A percentile compares a stretch with the other conserved stretches of the same genome.
phyloP scores from a whole-genome alignment of 2,329 filamentous ascomycete species.

The Colletotrichum tropicale region DNA sequence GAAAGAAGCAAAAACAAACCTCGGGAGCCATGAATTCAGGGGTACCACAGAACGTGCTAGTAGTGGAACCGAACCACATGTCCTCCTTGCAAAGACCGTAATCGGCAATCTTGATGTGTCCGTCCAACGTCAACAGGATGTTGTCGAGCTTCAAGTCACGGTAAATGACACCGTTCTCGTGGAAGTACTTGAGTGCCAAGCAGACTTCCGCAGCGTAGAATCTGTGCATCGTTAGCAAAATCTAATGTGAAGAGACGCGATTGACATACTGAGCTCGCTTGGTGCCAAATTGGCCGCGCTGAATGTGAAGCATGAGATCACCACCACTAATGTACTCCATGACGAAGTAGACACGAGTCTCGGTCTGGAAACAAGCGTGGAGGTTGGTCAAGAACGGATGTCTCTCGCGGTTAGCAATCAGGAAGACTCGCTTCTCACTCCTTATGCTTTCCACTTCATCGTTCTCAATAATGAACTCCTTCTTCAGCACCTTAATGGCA shows the following conservation, averaged over 20 bases:
- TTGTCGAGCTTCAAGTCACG: conserved; percentile 93
- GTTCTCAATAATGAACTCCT: conserved; percentile 99
- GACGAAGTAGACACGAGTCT: conserved; percentile 97
- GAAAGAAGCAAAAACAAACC: conserved; percentile 52
- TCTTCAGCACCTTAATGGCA: conserved; percentile 98
- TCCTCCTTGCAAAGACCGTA: conserved; percentile 99
- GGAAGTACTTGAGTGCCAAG: conserved; percentile 97
- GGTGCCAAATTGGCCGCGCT: conserved; percentile 92
- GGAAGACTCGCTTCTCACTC: conserved; percentile 96
- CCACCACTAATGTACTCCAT: conserved; percentile 99
- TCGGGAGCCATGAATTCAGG: conserved; percentile 99
- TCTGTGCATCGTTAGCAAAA: conserved; percentile 43
- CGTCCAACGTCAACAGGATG: conserved; percentile 91
- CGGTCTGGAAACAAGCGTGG: conserved; percentile 98
- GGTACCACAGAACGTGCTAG: conserved; percentile 98
- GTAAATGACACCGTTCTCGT: conserved; percentile 99
- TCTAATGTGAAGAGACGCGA: not conserved
- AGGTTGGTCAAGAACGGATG: conserved; percentile 95
- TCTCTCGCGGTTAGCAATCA: conserved; percentile 95
- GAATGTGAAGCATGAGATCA: conserved; percentile 98
- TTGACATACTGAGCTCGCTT: conserved; percentile 86
- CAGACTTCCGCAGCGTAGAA: conserved; percentile 99
- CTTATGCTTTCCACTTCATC: conserved; percentile 98
- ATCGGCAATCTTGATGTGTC: conserved; percentile 98
- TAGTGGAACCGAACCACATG: conserved; percentile 98